Percentiles rank a stretch among this genome's conserved stretches.
phyloP scores from a whole-genome alignment of 1,139 yeast genomes.

The Magnusiomyces magnusii region DNA sequence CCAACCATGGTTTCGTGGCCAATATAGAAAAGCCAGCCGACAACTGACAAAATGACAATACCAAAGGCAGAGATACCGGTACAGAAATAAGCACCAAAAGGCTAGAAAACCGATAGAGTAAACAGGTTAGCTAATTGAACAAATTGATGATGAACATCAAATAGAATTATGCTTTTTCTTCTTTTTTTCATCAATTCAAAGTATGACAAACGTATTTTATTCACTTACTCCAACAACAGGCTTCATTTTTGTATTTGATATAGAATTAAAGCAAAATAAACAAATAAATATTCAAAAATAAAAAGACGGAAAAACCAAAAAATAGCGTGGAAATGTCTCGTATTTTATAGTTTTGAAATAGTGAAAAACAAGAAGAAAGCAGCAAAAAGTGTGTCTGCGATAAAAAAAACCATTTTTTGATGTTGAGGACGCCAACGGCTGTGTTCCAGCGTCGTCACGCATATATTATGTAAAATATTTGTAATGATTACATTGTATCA shows the following conservation, averaged over 20 bases:
- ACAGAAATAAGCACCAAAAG: constrained; percentile 91
- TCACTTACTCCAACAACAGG: constrained; percentile 36
- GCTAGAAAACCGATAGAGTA: constrained; percentile 31
- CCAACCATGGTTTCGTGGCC: constrained; percentile 94
- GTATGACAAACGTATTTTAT: constrained; percentile 1
- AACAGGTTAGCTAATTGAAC: not conserved
- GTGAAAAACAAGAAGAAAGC: not conserved
- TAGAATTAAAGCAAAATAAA: not conserved
- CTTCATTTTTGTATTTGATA: constrained; percentile 26
- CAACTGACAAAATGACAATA: constrained; percentile 72
- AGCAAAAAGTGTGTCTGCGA: not conserved
- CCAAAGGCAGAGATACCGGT: constrained; percentile 90
- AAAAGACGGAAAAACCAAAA: too few relatives aligned
- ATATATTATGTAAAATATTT: not conserved
- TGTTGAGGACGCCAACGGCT: not conserved
- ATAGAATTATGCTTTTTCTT: not conserved
- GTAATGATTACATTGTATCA: too few relatives aligned
- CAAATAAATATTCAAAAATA: not conserved
- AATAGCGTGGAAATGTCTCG: too few relatives aligned
- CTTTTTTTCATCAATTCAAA: not conserved
- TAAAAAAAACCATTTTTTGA: not conserved
- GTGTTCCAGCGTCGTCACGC: not conserved
- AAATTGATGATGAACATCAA: not conserved
- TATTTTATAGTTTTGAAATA: too few relatives aligned
- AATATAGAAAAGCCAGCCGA: constrained; percentile 70